Evolutionary conservation across 768 basidiomycete species (phyloP).

Genomic region (Lentinula guzmanii): DNA sequence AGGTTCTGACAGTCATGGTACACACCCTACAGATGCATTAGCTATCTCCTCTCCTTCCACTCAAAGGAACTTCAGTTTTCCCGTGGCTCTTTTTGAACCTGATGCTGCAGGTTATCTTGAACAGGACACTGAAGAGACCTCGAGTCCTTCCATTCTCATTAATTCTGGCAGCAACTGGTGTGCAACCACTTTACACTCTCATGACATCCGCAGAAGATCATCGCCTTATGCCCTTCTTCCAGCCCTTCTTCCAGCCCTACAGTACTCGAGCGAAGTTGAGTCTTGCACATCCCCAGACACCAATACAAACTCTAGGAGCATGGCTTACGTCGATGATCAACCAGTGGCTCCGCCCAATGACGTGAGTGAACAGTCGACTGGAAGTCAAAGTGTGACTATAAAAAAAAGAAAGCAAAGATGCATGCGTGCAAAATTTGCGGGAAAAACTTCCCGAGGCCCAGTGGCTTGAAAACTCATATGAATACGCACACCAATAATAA

Average conservation of each 20-base stretch:
- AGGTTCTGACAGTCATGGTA: background rate
- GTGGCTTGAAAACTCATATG: constrained; percentile 53
- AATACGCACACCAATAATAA: constrained; percentile 48
- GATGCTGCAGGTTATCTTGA: background rate
- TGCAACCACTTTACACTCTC: background rate
- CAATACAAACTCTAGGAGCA: background rate
- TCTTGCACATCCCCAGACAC: background rate
- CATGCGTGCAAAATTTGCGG: constrained; percentile 44
- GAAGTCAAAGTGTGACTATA: background rate
- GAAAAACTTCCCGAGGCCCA: constrained; percentile 52
- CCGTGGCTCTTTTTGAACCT: background rate
- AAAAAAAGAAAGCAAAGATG: constrained; percentile 50
- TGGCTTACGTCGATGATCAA: background rate
- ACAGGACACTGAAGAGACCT: background rate
- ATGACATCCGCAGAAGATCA: background rate
- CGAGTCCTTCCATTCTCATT: constrained; percentile 1
- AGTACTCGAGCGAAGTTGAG: background rate
- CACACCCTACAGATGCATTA: background rate
- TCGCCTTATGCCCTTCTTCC: background rate
- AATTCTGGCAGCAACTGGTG: background rate
- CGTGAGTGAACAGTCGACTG: background rate
- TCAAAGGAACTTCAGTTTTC: background rate
- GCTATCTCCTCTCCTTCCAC: background rate
- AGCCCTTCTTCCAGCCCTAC: background rate
- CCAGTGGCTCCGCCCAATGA: background rate